Conservation (phyloP, 2,329 filamentous ascomycete species). For the Ceratocystiopsis brevicomis region DNA sequence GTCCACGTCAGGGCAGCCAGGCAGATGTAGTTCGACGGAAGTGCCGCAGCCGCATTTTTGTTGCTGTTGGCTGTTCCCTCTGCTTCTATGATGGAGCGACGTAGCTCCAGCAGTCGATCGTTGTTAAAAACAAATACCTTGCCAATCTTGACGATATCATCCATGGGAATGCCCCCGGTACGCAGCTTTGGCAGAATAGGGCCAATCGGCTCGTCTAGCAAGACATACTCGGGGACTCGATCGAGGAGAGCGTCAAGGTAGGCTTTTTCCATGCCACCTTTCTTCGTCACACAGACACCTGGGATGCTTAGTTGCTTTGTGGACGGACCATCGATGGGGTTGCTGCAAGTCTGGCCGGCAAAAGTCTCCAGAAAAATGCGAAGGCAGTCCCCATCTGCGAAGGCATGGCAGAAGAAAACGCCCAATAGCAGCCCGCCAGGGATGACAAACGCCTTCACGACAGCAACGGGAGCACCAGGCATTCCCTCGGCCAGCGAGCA, state of each 20-base stretch:
- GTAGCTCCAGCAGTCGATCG: conserved; percentile 16
- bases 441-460: conserved; percentile 21
- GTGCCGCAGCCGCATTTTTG: background rate
- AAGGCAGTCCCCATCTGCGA: conserved; percentile 23
- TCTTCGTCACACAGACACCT: conserved; percentile 1
- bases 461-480: conserved; percentile 17
- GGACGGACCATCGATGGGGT: conserved; percentile 10
- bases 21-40: conserved; percentile 21
- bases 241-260: conserved; percentile 11
- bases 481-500: conserved; percentile 4
- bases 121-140: conserved; percentile 23
- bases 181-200: conserved; percentile 18
- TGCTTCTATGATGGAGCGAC: conserved; percentile 10
- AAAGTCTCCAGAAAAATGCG: conserved; percentile 21
- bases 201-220: conserved; percentile 16
- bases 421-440: conserved; percentile 21
- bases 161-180: conserved; percentile 12
- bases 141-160: conserved; percentile 18
- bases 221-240: conserved; percentile 20
- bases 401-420: conserved; percentile 22
- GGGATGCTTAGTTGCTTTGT: conserved; percentile 7
- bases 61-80: background rate
- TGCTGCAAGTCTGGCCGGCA: conserved; percentile 16
- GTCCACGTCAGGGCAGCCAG: conserved; percentile 23
- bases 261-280: conserved; percentile 5